These are phyloP conservation scores for Aphanomyces cochlioides DNA, from an alignment of 352 stramenopile species.

Conservation along the genomic window DNA sequence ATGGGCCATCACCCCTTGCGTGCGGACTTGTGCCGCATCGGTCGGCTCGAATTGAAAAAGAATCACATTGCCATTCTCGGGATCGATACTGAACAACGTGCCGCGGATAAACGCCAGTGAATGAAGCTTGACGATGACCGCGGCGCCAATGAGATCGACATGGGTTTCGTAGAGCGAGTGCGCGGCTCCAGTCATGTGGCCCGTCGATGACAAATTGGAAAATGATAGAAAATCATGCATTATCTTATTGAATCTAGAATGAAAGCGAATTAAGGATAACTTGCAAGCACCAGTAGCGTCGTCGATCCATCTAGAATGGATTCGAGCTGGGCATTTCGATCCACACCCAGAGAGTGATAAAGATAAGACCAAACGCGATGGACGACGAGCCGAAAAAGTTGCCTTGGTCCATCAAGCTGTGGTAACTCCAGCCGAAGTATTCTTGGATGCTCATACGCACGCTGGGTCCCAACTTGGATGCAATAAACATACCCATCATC, in stretches of 20 bases:
- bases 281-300: neutral
- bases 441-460: conserved; percentile 85
- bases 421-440: conserved; percentile 87
- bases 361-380: conserved; percentile 73
- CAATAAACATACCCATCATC: conserved; percentile 73
- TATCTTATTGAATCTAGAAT: neutral
- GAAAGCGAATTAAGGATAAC: neutral
- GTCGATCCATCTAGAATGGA: conserved; percentile 34
- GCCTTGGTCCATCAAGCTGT: conserved; percentile 82
- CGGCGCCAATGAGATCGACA: neutral
- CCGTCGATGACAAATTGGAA: neutral
- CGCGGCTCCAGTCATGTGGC: neutral
- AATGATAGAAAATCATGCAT: conserved; percentile 11
- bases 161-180: conserved; percentile 6
- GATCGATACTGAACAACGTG: conserved; percentile 18
- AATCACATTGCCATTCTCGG: conserved; percentile 14
- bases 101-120: conserved; percentile 6
- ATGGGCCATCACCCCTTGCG: conserved; percentile 7
- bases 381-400: conserved; percentile 84
- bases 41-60: neutral
- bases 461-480: conserved; percentile 67
- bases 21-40: neutral
- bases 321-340: conserved; percentile 79
- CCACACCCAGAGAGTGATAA: conserved; percentile 81
- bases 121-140: conserved; percentile 1